phyloP scores from a whole-genome alignment of 2,329 filamentous ascomycete species.

The Stachybotrys chartarum region DNA sequence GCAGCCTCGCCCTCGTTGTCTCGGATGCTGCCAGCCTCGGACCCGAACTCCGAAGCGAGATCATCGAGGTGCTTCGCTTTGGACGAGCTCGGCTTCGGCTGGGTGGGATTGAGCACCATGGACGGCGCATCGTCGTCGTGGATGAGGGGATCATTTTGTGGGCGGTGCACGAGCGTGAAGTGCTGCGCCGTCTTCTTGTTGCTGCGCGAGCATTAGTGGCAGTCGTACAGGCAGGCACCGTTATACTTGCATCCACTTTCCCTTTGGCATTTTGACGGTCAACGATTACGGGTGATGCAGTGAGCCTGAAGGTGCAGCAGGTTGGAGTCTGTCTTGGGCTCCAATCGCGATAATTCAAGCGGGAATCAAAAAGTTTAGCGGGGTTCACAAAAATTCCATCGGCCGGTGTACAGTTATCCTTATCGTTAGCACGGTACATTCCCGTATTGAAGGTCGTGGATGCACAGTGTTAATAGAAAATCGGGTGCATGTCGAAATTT shows the following conservation, averaged over 20 bases:
- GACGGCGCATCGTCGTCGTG: constrained; percentile 83
- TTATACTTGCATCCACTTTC: constrained; percentile 57
- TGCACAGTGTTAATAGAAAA: constrained; percentile 19
- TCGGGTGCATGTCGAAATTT: constrained; percentile 28
- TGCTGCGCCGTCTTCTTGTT: constrained; percentile 90
- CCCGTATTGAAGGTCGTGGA: too few relatives aligned
- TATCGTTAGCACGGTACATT: constrained; percentile 25
- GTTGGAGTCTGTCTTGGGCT: constrained; percentile 13
- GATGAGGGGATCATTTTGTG: constrained; percentile 95
- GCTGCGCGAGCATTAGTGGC: constrained; percentile 22
- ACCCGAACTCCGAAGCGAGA: constrained; percentile 67
- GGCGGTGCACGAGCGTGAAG: constrained; percentile 90
- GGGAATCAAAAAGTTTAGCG: constrained; percentile 21
- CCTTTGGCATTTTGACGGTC: constrained; percentile 59
- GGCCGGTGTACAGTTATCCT: constrained; percentile 15
- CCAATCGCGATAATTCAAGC: constrained; percentile 12
- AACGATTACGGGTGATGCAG: constrained; percentile 8
- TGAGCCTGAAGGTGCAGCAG: constrained; percentile 3
- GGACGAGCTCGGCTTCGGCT: constrained; percentile 27
- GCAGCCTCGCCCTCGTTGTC: constrained; percentile 95
- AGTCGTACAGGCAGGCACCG: neutral
- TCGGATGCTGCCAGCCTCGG: constrained; percentile 58
- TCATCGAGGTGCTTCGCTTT: constrained; percentile 66
- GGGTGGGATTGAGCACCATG: constrained; percentile 76
- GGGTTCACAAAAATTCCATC: constrained; percentile 21